Base-by-base conservation (phyloP, 768 basidiomycete species). In the Tricholoma terreum region DNA sequence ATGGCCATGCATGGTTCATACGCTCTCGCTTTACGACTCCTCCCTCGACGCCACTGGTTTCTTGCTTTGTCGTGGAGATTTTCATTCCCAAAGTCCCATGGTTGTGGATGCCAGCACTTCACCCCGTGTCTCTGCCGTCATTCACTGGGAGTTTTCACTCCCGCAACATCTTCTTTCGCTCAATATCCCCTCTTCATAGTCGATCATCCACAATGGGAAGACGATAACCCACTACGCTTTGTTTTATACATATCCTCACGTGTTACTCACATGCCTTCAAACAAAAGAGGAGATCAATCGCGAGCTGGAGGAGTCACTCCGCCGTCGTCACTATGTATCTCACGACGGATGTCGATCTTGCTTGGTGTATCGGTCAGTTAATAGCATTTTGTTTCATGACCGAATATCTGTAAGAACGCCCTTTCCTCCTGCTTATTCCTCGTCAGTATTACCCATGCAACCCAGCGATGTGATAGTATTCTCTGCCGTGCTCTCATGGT, bases 401-500 rank as follows among this genome's bases (percentile, higher is more conserved):
- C 3, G 88, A 87, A 8, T 87, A 82, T 72, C 83, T 88, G 89
- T 89, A 56, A 61, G 86, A 75, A 6, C 22, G n/a, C n/a, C n/a
- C 27, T 35, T 33, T 30, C 36, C 51, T 52, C 17, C 10, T 15
- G 15, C 31, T 30, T 42, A 48, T 24, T 15, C 43, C 15, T 6
- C 14, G 17, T 36, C 51, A 15, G 30, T 40, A 30, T 40, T 19
- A 27, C 4, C 17, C 48, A 27, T 22, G 15, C 56, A 15, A 21
- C 42, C 33, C 61, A 90, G 89, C 9, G 86, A 89, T 63, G 81
- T 82, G 1, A 76, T 92, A 21, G 84, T 83, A 2, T 92, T 92
- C 74, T 84, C 88, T 40, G 86, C 91, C 1, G 75, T 90, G 49
- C 92, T 85, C 68, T 82, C 92, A 11, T 93, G 91, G 89, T 88